phyloP scores from a whole-genome alignment of 1,284 basidiomycete genomes.

The Albatrellus sp. region DNA sequence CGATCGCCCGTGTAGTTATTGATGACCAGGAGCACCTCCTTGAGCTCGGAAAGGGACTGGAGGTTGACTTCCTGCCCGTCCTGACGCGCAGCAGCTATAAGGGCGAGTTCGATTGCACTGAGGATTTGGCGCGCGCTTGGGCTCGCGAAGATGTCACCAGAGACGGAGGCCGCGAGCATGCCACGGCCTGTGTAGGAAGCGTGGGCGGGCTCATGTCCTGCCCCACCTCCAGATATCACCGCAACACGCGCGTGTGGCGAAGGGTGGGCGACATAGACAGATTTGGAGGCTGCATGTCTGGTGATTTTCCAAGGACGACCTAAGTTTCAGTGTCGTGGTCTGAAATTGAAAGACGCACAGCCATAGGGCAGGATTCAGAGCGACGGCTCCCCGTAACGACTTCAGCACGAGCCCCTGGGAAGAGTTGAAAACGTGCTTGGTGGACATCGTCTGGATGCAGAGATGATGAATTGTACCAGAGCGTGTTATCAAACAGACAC shows the following conservation, averaged over 20 bases:
- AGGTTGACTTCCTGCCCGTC: not conserved
- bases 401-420: constrained; percentile 40
- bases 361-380: constrained; percentile 36
- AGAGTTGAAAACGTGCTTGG: constrained; percentile 34
- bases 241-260: constrained; percentile 27
- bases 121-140: constrained; percentile 5
- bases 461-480: too few relatives aligned
- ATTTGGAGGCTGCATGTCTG: constrained; percentile 26
- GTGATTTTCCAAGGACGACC: not conserved
- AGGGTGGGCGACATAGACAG: constrained; percentile 24
- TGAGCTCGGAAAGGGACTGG: constrained; percentile 5
- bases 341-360: constrained; percentile 25
- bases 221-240: constrained; percentile 54
- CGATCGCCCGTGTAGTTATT: constrained; percentile 49
- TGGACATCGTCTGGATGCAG: constrained; percentile 11
- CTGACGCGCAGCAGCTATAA: constrained; percentile 11
- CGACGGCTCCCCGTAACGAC: constrained; percentile 37
- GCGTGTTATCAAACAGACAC: too few relatives aligned
- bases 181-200: constrained; percentile 45
- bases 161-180: constrained; percentile 48
- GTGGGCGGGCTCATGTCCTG: constrained; percentile 61
- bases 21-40: constrained; percentile 26
- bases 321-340: not conserved
- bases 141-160: constrained; percentile 22
- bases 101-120: constrained; percentile 22